phyloP scores from a whole-genome alignment of 805 yeast genomes.

The Barnettozyma botsteinii region DNA sequence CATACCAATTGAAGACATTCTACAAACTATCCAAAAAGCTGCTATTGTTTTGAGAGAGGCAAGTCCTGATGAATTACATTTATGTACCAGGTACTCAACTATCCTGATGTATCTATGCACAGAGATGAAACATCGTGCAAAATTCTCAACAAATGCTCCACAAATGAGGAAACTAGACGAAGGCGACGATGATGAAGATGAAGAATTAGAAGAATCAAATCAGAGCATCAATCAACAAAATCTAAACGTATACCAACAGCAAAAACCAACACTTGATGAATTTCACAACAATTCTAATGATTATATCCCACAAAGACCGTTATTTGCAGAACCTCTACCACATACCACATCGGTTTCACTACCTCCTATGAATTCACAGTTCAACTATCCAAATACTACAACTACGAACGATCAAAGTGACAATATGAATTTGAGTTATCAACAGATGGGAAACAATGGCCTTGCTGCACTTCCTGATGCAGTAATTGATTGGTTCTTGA shows the following conservation, averaged over 20 bases:
- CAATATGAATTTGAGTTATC: conserved; percentile 17
- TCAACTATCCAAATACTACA: not conserved
- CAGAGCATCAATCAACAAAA: not conserved
- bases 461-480: conserved; percentile 24
- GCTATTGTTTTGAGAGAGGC: conserved; percentile 75
- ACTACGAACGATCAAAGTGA: not conserved
- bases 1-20: conserved; percentile 66
- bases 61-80: conserved; percentile 83
- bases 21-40: conserved; percentile 59
- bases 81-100: conserved; percentile 74
- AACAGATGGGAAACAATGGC: conserved; percentile 15
- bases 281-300: conserved; percentile 6
- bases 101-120: conserved; percentile 71
- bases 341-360: not conserved
- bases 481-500: conserved; percentile 46
- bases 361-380: not conserved
- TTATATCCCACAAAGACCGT: conserved; percentile 7
- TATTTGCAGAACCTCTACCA: conserved; percentile 5
- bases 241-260: not conserved
- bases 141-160: conserved; percentile 25
- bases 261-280: not conserved
- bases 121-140: conserved; percentile 54
- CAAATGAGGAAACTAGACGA: conserved; percentile 20
- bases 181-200: conserved; percentile 20
- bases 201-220: conserved; percentile 3